Evolutionary conservation across 352 stramenopile species (phyloP), one percentile per base, ranked within the genome.

Genomic region (Poterioochromonas sp.): DNA sequence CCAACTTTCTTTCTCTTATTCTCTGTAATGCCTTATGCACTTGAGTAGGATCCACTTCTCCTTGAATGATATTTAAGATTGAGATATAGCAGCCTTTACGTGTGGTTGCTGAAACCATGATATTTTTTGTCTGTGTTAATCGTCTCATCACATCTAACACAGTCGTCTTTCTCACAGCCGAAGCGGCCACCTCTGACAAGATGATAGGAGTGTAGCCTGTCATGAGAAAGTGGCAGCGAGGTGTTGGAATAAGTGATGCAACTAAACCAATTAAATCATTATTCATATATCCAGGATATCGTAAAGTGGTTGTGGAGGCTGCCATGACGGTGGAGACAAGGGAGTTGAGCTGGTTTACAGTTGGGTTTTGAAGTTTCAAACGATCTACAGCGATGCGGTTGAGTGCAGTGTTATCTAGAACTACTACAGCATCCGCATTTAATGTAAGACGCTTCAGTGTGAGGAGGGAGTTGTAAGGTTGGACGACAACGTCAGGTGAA

Each of bases 11-110:
- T 83, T 99, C 95, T 58, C 95, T 88, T 80, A 99, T 98, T 11
- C 95, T 88, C 86, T 99, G 95, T 35, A 99, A 84, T 32, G 93
- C 96, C 84, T 98, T 98, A 86, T 99, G 95, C 79, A 99, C 95
- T 81, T 96, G 86, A 34, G 94, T 98, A 37, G 96, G 95, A 83
- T 99, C 95, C 62, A 99, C 94, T 76, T 98, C 93, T 76, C 95
- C 96, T 82, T 99, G 95, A 81, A 99, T 99, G 82, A 99, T 98
- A 84, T 99, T 99, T 62, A 99, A 90, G 71, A 99, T 97, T 49
- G 92, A 98, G 76, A 99, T 97, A 87, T 99, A 99, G 83, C 94
- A 98, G 3, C 94, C 95, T 29, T 92, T 96, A 80, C 95, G 92
- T 22, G 93, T 93, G 79, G 88, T 86, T 44, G 94, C 95, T 26